phyloP scores from a whole-genome alignment of 768 basidiomycete genomes.

The Kwoniella dendrophila region DNA sequence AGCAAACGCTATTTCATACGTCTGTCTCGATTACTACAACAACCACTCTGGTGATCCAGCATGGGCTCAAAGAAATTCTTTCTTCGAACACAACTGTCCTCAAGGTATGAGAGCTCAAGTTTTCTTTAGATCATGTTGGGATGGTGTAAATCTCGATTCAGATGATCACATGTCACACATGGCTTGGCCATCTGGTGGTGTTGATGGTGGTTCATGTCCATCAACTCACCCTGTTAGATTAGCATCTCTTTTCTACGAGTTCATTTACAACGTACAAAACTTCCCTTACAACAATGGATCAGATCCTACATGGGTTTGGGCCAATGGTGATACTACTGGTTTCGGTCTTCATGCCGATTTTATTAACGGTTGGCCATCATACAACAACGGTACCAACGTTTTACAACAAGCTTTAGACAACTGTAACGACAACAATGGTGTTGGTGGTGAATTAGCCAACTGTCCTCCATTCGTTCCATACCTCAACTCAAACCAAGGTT shows the following conservation, averaged over 20 bases:
- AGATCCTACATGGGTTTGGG: constrained; percentile 48
- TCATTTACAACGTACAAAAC: constrained; percentile 53
- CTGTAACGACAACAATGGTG: constrained; percentile 51
- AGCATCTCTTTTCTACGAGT: constrained; percentile 57
- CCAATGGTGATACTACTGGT: constrained; percentile 55
- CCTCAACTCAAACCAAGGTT: constrained; percentile 46
- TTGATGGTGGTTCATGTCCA: constrained; percentile 53
- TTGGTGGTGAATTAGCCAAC: constrained; percentile 47
- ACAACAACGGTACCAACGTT: constrained; percentile 52
- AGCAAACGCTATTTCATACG: constrained; percentile 54
- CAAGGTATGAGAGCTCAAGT: constrained; percentile 56
- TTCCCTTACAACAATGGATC: constrained; percentile 53
- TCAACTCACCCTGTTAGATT: constrained; percentile 53
- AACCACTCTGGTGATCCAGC: constrained; percentile 33
- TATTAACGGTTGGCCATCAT: constrained; percentile 54
- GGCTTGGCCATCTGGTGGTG: constrained; percentile 54
- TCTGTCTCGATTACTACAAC: constrained; percentile 53
- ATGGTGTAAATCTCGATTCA: constrained; percentile 56
- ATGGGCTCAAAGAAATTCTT: constrained; percentile 54
- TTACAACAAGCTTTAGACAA: constrained; percentile 54
- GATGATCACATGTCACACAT: constrained; percentile 56
- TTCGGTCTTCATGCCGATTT: constrained; percentile 55
- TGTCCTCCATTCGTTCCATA: constrained; percentile 55
- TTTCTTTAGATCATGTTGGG: constrained; percentile 58
- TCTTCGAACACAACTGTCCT: constrained; percentile 57